Evolutionary conservation across 2,329 filamentous ascomycete genomes (phyloP).

Genomic region (Helotiales sp.): DNA sequence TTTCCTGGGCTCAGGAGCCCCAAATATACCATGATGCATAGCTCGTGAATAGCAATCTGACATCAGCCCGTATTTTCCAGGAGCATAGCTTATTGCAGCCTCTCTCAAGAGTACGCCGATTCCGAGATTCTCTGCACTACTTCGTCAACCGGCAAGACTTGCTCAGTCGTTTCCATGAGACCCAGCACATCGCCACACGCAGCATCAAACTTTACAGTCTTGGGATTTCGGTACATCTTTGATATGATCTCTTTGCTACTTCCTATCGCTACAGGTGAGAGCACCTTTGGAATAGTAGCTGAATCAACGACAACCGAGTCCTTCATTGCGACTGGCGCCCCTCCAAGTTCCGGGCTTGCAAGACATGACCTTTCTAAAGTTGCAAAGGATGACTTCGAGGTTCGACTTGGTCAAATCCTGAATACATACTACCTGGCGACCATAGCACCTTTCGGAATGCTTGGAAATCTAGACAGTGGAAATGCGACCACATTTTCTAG

Average conservation of each 20-base stretch:
- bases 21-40: too few relatives aligned
- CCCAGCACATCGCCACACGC: not conserved
- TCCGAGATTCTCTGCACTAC: not conserved
- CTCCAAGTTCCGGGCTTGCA: not conserved
- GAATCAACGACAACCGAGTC: not conserved
- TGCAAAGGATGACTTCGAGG: not conserved
- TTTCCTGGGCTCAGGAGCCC: too few relatives aligned
- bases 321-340: not conserved
- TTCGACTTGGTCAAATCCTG: not conserved
- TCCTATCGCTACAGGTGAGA: not conserved
- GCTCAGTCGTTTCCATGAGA: not conserved
- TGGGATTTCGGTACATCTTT: not conserved
- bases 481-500: not conserved
- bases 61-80: too few relatives aligned
- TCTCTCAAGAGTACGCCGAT: not conserved
- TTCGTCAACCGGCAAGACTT: not conserved
- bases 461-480: not conserved
- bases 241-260: not conserved
- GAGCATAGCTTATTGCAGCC: not conserved
- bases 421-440: not conserved
- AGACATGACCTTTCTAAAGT: not conserved
- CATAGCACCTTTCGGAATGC: not conserved
- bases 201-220: not conserved
- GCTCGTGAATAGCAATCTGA: too few relatives aligned
- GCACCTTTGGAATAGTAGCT: not conserved